These are phyloP conservation scores for Parasitella parasitica DNA, from an alignment of 371 early-diverging fungal species.

Conservation along the genomic window DNA sequence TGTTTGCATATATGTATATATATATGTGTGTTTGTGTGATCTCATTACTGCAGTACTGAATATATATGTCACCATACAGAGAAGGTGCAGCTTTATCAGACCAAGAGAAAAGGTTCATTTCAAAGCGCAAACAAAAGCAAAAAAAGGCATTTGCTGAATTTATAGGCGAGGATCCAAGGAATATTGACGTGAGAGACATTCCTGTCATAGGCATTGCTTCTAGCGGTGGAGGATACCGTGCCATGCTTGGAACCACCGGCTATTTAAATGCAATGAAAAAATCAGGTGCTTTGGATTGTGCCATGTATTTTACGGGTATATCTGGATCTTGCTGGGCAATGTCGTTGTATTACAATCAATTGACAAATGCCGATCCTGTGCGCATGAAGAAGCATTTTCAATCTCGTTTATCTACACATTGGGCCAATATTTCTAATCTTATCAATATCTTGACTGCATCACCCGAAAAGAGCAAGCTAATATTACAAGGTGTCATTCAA, in stretches of 20 bases:
- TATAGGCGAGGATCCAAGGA: constrained; percentile 55
- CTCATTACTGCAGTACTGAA: not conserved
- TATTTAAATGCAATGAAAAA: constrained; percentile 58
- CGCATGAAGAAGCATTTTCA: constrained; percentile 28
- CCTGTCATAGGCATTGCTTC: constrained; percentile 67
- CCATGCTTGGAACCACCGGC: constrained; percentile 67
- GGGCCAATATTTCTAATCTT: constrained; percentile 46
- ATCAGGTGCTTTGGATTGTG: constrained; percentile 58
- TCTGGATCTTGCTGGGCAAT: constrained; percentile 63
- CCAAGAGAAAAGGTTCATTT: constrained; percentile 50
- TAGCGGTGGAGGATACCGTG: constrained; percentile 74
- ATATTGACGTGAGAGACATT: constrained; percentile 61
- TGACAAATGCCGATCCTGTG: constrained; percentile 22
- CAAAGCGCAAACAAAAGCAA: constrained; percentile 46
- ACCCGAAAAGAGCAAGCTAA: constrained; percentile 40
- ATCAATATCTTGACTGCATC: constrained; percentile 35
- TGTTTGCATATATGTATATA: no score
- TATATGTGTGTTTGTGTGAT: not conserved
- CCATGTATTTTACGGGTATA: constrained; percentile 62
- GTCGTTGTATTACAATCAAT: constrained; percentile 36
- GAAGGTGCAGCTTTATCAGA: constrained; percentile 38
- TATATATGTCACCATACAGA: not conserved
- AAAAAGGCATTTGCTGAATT: constrained; percentile 63
- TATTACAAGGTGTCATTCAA: constrained; percentile 53
- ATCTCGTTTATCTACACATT: constrained; percentile 34